Evolutionary conservation across 2,329 filamentous ascomycete species (phyloP).

Genomic region (Fusarium sp.): DNA sequence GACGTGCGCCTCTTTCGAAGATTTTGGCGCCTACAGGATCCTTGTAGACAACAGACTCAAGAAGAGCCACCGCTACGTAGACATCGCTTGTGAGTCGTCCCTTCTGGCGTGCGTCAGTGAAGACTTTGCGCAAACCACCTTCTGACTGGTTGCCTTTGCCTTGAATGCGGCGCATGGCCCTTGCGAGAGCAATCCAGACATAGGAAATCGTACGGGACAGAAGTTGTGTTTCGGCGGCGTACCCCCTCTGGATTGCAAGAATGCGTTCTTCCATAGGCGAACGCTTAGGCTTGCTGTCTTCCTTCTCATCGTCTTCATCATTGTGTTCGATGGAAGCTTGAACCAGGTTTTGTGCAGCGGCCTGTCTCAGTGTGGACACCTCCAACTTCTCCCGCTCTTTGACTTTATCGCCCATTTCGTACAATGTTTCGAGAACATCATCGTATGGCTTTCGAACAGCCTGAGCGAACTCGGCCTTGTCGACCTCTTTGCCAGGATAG

Average conservation of each 20-base stretch:
- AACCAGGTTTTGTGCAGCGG: slow-evolving; percentile 51
- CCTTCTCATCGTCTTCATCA: slow-evolving; percentile 63
- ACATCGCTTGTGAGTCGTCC: slow-evolving; percentile 93
- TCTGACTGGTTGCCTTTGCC: slow-evolving; percentile 73
- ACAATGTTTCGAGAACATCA: slow-evolving; percentile 85
- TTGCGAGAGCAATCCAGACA: slow-evolving; percentile 93
- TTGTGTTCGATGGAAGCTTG: slow-evolving; percentile 54
- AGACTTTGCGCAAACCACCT: slow-evolving; percentile 88
- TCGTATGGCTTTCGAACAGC: slow-evolving; percentile 87
- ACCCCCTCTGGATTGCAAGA: slow-evolving; percentile 70
- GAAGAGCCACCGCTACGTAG: slow-evolving; percentile 90
- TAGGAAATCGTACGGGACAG: slow-evolving; percentile 89
- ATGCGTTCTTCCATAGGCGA: slow-evolving; percentile 73
- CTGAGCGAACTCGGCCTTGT: slow-evolving; percentile 78
- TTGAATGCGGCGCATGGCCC: slow-evolving; percentile 92
- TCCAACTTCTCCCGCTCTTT: slow-evolving; percentile 70
- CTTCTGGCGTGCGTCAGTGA: slow-evolving; percentile 85
- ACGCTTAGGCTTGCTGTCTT: slow-evolving; percentile 51
- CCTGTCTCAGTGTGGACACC: slow-evolving; percentile 65
- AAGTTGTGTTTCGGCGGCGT: slow-evolving; percentile 76
- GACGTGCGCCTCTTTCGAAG: slow-evolving; percentile 89
- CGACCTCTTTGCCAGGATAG: slow-evolving; percentile 79
- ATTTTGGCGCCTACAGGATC: slow-evolving; percentile 93
- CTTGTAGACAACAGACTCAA: slow-evolving; percentile 96
- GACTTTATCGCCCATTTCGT: slow-evolving; percentile 80